Conservation (phyloP, 2,329 filamentous ascomycete genomes). For the Remersonia thermophila region DNA sequence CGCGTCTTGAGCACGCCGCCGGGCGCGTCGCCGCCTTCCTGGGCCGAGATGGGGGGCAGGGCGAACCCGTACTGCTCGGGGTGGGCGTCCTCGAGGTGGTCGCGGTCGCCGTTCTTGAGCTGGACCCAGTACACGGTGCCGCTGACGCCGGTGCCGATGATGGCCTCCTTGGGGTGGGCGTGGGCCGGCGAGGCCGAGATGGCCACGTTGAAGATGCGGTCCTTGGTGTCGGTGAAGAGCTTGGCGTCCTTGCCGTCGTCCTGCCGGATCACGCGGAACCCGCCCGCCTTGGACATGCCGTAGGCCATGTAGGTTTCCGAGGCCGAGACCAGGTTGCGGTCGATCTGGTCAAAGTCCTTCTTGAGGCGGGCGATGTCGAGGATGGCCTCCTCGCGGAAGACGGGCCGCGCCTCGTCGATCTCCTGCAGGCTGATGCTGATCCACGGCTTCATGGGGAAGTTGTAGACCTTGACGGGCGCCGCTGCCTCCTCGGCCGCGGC, state of each 20-base stretch:
- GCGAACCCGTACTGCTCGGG: conserved; percentile 79
- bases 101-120: conserved; percentile 63
- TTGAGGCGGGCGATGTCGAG: conserved; percentile 90
- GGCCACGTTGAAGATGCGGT: conserved; percentile 89
- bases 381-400: conserved; percentile 66
- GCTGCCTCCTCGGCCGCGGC: conserved; percentile 52
- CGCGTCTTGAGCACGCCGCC: conserved; percentile 92
- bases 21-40: conserved; percentile 72
- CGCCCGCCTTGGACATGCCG: conserved; percentile 83
- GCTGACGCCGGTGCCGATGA: conserved; percentile 86
- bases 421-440: conserved; percentile 71
- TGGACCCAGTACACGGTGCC: conserved; percentile 95
- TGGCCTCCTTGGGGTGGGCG: conserved; percentile 56
- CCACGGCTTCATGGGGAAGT: conserved; percentile 95
- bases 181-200: conserved; percentile 58
- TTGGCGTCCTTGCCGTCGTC: conserved; percentile 86
- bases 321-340: conserved; percentile 82
- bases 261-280: conserved; percentile 85
- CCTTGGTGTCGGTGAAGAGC: conserved; percentile 80
- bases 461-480: conserved; percentile 67
- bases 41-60: conserved; percentile 72
- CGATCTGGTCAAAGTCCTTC: conserved; percentile 96
- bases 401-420: conserved; percentile 42
- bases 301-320: conserved; percentile 89
- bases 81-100: conserved; percentile 65